Conservation (phyloP, 192 early-diverging fungal genomes). For the Coemansia sp. region DNA sequence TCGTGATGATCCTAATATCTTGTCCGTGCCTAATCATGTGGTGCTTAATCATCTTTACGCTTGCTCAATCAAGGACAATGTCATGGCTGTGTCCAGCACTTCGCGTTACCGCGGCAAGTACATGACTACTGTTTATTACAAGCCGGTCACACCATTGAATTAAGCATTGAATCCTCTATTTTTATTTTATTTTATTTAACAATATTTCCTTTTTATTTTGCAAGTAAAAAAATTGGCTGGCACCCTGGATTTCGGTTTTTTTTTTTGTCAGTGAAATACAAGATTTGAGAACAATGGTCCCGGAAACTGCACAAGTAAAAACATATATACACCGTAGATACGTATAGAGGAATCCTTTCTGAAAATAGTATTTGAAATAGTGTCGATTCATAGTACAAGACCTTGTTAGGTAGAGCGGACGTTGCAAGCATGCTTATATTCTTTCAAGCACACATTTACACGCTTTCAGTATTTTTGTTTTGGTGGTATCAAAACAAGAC, state of each 20-base stretch:
- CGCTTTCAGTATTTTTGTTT: too few relatives aligned
- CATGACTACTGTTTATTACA: conserved; percentile 57
- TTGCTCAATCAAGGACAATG: conserved; percentile 91
- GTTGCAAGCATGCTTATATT: too few relatives aligned
- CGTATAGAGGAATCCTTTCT: background rate
- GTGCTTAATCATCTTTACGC: conserved; percentile 95
- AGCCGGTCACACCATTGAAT: conserved; percentile 40
- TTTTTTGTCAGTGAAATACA: too few relatives aligned
- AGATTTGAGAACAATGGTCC: too few relatives aligned
- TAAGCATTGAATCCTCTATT: conserved; percentile 1
- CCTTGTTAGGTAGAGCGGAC: too few relatives aligned
- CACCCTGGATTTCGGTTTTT: too few relatives aligned
- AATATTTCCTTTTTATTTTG: background rate
- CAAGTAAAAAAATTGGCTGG: too few relatives aligned
- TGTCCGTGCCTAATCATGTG: conserved; percentile 91
- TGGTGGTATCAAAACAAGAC: too few relatives aligned
- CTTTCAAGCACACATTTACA: too few relatives aligned
- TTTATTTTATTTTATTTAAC: background rate
- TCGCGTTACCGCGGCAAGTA: conserved; percentile 91
- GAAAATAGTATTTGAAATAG: background rate
- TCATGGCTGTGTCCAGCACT: conserved; percentile 91
- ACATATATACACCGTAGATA: too few relatives aligned
- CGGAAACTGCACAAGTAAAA: too few relatives aligned
- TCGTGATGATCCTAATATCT: conserved; percentile 74
- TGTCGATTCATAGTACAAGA: background rate